A percentile compares a stretch with the other conserved stretches of the same genome.
These are phyloP conservation scores for Pseudogymnoascus sp. DNA, from an alignment of 2,329 filamentous ascomycete genomes.

Conservation along the genomic window DNA sequence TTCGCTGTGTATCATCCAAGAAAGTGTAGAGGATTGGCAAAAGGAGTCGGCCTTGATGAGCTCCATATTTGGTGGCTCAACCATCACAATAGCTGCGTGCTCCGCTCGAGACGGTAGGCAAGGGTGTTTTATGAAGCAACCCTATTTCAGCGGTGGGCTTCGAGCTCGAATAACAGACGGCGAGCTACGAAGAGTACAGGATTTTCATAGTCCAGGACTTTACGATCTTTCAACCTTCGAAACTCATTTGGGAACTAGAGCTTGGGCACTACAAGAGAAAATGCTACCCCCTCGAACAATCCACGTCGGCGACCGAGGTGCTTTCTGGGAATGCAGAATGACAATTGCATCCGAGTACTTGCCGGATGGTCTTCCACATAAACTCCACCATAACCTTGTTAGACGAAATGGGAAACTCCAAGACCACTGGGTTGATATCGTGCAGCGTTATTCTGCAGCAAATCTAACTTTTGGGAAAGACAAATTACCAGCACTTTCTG, in stretches of 20 bases:
- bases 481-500: conserved; percentile 16
- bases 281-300: conserved; percentile 15
- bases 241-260: conserved; percentile 12
- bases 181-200: conserved; percentile 11
- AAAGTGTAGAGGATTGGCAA: conserved; percentile 19
- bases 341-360: conserved; percentile 13
- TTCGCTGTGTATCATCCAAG: conserved; percentile 24
- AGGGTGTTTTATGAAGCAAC: conserved; percentile 13
- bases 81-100: conserved; percentile 16
- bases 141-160: conserved; percentile 11
- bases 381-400: not conserved
- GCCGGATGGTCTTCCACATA: not conserved
- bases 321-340: conserved; percentile 19
- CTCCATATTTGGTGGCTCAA: conserved; percentile 11
- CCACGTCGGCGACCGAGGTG: conserved; percentile 14
- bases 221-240: conserved; percentile 11
- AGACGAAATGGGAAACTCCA: not conserved
- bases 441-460: conserved; percentile 11
- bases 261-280: conserved; percentile 15
- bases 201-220: not conserved
- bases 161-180: conserved; percentile 12
- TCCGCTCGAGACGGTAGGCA: conserved; percentile 10
- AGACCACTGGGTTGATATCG: not conserved
- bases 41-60: conserved; percentile 16
- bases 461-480: conserved; percentile 13